These are phyloP conservation scores for Vitis riparia DNA, from an alignment of 164 flowering plant species.

Conservation along the genomic window DNA sequence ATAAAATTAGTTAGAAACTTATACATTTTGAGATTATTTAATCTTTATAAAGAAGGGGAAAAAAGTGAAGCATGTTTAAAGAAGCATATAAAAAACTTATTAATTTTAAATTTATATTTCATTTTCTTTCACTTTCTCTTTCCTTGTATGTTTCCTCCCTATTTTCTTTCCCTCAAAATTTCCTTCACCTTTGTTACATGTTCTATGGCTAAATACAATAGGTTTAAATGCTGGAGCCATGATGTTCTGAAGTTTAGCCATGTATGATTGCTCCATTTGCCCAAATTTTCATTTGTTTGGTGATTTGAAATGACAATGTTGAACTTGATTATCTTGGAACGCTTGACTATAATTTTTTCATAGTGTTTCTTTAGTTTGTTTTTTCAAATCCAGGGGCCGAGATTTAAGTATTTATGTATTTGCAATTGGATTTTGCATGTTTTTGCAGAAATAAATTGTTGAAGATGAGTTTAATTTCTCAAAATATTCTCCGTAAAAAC, in stretches of 20 bases:
- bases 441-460: constrained; percentile 2
- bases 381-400: too few relatives aligned
- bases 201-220: neutral
- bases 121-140: too few relatives aligned
- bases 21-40: too few relatives aligned
- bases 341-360: neutral
- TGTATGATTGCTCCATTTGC: neutral
- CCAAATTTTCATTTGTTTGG: neutral
- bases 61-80: too few relatives aligned
- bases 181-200: neutral
- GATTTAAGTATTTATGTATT: too few relatives aligned
- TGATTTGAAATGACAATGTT: neutral
- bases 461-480: constrained; percentile 65
- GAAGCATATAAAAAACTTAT: too few relatives aligned
- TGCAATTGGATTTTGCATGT: neutral
- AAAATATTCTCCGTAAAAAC: constrained; percentile 35
- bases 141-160: too few relatives aligned
- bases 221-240: neutral
- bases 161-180: too few relatives aligned
- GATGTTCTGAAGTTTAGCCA: neutral
- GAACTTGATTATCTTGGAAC: neutral
- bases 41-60: too few relatives aligned
- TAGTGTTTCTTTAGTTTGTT: neutral
- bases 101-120: too few relatives aligned
- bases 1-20: too few relatives aligned